phyloP scores from a whole-genome alignment of 306 rosid genomes.

The Cucurbita argyrosperma region DNA sequence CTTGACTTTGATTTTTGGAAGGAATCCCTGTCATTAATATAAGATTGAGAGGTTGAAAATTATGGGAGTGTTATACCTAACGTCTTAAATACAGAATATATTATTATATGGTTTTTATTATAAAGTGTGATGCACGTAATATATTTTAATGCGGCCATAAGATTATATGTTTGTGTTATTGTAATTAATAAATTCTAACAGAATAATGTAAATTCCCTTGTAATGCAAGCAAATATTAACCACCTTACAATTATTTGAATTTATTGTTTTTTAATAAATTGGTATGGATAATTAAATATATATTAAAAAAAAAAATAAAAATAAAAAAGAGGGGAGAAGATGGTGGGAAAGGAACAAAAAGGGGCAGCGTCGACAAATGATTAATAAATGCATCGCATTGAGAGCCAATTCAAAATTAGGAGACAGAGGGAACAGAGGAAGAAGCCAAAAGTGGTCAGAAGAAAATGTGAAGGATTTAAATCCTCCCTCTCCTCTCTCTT shows the following conservation, averaged over 20 bases:
- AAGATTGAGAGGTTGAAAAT: neutral
- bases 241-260: neutral
- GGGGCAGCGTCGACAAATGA: neutral
- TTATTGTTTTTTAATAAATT: neutral
- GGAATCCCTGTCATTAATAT: neutral
- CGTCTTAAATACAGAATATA: neutral
- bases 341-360: neutral
- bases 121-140: neutral
- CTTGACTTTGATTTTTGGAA: neutral
- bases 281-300: neutral
- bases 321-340: neutral
- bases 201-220: neutral
- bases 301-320: neutral
- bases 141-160: neutral
- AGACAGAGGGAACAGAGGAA: neutral
- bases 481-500: no score
- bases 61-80: neutral
- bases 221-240: neutral
- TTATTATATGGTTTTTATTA: neutral
- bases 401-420: neutral
- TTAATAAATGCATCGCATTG: neutral
- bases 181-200: neutral
- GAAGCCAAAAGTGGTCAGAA: slow-evolving; percentile 5
- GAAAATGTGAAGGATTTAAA: neutral
- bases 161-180: neutral